A percentile compares a stretch with the other conserved stretches of the same genome.
These are phyloP conservation scores for Blastomyces silverae DNA, from an alignment of 2,329 filamentous ascomycete species.

Conservation along the genomic window DNA sequence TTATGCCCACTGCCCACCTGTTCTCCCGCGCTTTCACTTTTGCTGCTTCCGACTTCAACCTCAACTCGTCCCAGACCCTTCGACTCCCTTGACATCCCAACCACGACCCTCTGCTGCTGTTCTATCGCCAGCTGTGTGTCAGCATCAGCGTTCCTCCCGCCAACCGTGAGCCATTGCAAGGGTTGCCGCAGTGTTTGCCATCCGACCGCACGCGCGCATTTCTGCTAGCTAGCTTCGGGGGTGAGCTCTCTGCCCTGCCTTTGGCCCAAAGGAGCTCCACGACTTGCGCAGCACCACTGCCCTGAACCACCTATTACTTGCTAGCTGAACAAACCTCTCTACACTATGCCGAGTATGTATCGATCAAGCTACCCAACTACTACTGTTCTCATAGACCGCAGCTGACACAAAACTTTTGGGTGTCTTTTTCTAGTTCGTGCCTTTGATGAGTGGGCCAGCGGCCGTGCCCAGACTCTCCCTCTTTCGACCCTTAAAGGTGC, in stretches of 20 bases:
- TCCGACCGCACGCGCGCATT: background rate
- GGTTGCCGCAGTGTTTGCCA: background rate
- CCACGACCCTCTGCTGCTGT: background rate
- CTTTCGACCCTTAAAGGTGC: slow-evolving; percentile 66
- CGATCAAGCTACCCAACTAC: background rate
- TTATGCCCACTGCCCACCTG: background rate
- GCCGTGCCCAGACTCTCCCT: slow-evolving; percentile 51
- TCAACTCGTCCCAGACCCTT: background rate
- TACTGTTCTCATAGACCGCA: background rate
- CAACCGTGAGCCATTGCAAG: background rate
- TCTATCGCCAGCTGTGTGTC: background rate
- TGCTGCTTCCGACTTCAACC: background rate
- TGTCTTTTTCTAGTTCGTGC: slow-evolving; percentile 37
- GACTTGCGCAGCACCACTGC: slow-evolving; percentile 17
- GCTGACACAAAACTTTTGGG: background rate
- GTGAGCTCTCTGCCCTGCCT: slow-evolving; percentile 2
- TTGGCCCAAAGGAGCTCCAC: slow-evolving; percentile 22
- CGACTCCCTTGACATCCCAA: background rate
- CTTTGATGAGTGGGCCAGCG: slow-evolving; percentile 53
- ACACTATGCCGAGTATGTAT: slow-evolving; percentile 31
- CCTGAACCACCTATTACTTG: background rate
- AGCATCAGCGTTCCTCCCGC: background rate
- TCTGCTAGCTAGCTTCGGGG: slow-evolving; percentile 1
- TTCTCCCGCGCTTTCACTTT: background rate
- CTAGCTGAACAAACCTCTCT: background rate